Evolutionary conservation across 495 filamentous ascomycete species (phyloP).

Genomic region (Hyaloscypha variabilis): DNA sequence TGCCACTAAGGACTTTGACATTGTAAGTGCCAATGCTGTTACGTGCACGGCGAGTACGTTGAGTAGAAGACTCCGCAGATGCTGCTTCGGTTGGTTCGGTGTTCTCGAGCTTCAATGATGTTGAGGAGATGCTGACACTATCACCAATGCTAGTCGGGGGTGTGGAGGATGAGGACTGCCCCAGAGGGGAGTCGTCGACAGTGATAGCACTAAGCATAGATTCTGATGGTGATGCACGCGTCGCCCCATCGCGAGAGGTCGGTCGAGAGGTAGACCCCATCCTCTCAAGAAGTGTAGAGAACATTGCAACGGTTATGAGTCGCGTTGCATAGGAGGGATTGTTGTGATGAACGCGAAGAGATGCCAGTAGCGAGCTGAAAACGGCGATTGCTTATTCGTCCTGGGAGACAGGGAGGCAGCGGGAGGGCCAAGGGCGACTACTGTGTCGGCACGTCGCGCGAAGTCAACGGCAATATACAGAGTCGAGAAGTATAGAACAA

Average conservation of each 20-base stretch:
- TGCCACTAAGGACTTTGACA: slow-evolving; percentile 51
- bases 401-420: neutral
- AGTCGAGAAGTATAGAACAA: neutral
- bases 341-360: neutral
- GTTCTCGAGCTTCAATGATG: slow-evolving; percentile 26
- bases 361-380: neutral
- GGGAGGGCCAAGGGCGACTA: neutral
- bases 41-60: slow-evolving; percentile 48
- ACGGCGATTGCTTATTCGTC: slow-evolving; percentile 4
- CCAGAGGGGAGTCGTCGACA: slow-evolving; percentile 22
- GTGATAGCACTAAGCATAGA: slow-evolving; percentile 29
- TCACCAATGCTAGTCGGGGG: slow-evolving; percentile 42
- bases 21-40: slow-evolving; percentile 56
- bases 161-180: slow-evolving; percentile 36
- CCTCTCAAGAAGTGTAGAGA: slow-evolving; percentile 27
- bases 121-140: slow-evolving; percentile 35
- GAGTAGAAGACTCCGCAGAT: slow-evolving; percentile 13
- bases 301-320: slow-evolving; percentile 49
- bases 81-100: slow-evolving; percentile 16
- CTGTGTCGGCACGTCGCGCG: neutral
- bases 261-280: slow-evolving; percentile 14
- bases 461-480: neutral
- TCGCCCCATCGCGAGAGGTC: slow-evolving; percentile 9
- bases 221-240: slow-evolving; percentile 28
- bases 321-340: slow-evolving; percentile 14